Base-by-base conservation (phyloP, 768 basidiomycete genomes). In the Naematelia aurantialba region DNA sequence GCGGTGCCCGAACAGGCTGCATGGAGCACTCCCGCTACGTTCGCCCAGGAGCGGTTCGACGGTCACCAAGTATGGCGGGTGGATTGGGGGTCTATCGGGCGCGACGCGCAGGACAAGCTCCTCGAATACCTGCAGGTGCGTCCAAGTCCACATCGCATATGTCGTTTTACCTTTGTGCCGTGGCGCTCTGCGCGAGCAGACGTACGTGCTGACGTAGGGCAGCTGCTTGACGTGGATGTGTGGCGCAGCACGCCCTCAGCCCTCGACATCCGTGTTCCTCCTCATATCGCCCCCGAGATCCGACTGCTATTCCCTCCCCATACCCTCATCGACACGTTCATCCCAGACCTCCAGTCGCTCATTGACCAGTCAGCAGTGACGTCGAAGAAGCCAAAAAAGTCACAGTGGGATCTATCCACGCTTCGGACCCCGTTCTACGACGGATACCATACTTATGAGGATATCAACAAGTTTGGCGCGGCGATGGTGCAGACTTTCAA, bases 401-500 rank as follows among this genome's bases (percentile, higher is more conserved):
- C 34, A 19, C 19, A 39, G 54, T 70, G 63, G 62, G 58, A 70
- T 47, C 45, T 65, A 1, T 61, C 66, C 5, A 65, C 62, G 19
- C 52, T 76, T 27, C 50, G 60, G n/a, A 61, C 71, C 10, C 50
- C 64, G 5, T 77, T 70, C 53, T 74, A 77, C 59, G 67, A 74
- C 42, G 57, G 63, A 10, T 77, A 75, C 58, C 76, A 75, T 34
- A 21, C 65, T 2, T 45, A 72, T 5, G 63, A 64, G 26, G 70
- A 74, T 11, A 48, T 74, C 2, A 65, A 72, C 34, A 58, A 55
- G 25, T 77, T 77, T 52, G 67, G 62, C 17, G 64, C 68, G 24
- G 31, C 42, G 11, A 58, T 77, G 3, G 68, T 55, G 24, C 22
- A 27, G 53, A 62, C 59, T 1, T 77, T 70, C 42, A 47, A 59